These are phyloP conservation scores for Smittium culicis DNA, from an alignment of 371 early-diverging fungal genomes.

Conservation along the genomic window DNA sequence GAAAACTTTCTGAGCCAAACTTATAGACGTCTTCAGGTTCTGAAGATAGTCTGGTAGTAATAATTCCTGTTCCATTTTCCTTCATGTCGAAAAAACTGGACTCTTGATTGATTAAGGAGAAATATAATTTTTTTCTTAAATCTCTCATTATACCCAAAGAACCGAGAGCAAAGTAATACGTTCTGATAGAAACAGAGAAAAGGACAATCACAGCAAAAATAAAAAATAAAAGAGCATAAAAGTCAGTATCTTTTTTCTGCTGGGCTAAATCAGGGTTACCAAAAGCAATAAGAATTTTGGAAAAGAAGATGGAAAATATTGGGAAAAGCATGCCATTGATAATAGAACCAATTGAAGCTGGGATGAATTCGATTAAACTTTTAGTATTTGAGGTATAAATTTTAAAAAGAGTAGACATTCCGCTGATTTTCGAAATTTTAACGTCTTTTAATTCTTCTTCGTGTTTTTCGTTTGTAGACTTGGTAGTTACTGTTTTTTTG, in stretches of 20 bases:
- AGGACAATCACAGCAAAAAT: slow-evolving; percentile 40
- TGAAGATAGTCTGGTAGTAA: slow-evolving; percentile 64
- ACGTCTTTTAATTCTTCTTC: background rate
- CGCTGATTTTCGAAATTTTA: background rate
- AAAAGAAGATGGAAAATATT: slow-evolving; percentile 39
- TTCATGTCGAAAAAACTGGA: slow-evolving; percentile 75
- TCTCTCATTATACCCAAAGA: slow-evolving; percentile 44
- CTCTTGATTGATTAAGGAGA: slow-evolving; percentile 53
- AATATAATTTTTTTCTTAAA: slow-evolving; percentile 41
- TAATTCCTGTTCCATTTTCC: slow-evolving; percentile 60
- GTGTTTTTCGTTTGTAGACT: background rate
- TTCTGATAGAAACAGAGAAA: slow-evolving; percentile 28
- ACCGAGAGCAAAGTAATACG: slow-evolving; percentile 29
- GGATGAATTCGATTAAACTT: background rate
- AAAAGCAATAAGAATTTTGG: slow-evolving; percentile 36
- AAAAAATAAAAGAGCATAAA: slow-evolving; percentile 66
- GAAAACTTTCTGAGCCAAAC: slow-evolving; percentile 43
- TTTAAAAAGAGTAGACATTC: background rate
- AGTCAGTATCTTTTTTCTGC: slow-evolving; percentile 38
- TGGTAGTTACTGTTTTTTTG: background rate
- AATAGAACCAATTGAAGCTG: slow-evolving; percentile 14
- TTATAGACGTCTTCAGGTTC: slow-evolving; percentile 67
- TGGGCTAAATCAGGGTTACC: slow-evolving; percentile 21
- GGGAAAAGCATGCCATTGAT: slow-evolving; percentile 40
- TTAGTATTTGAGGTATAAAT: background rate